phyloP scores from a whole-genome alignment of 2,329 filamentous ascomycete species.

The Amesomyces nigricolor region DNA sequence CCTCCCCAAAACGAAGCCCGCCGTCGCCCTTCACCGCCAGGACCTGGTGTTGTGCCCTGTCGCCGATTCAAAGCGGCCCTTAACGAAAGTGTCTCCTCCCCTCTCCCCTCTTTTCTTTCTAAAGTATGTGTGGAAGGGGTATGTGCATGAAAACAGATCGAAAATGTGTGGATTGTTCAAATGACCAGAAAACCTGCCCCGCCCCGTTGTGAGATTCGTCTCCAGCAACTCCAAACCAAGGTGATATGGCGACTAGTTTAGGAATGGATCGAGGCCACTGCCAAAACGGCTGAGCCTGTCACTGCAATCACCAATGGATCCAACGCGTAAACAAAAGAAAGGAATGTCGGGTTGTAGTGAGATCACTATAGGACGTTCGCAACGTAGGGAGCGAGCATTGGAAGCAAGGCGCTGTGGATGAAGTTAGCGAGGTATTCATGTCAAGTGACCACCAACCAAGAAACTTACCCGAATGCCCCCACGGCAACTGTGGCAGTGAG shows the following conservation, averaged over 20 bases:
- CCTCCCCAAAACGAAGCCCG: not conserved
- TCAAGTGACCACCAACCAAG: not conserved
- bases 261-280: not conserved
- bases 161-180: conserved; percentile 17
- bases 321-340: not conserved
- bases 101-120: conserved; percentile 2
- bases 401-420: conserved; percentile 24
- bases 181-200: conserved; percentile 15
- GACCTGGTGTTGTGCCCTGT: not conserved
- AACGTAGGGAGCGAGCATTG: conserved; percentile 24
- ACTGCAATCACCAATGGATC: not conserved
- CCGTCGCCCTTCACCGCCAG: not conserved
- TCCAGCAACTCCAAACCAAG: conserved; percentile 13
- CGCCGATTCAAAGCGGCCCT: not conserved
- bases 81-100: conserved; percentile 2
- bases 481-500: conserved; percentile 74
- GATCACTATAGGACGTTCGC: conserved; percentile 22
- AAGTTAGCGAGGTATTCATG: conserved; percentile 4
- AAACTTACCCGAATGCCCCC: conserved; percentile 67
- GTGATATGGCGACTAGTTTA: not conserved
- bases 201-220: conserved; percentile 5
- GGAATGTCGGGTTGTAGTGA: not conserved
- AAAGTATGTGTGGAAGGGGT: conserved; percentile 17
- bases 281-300: not conserved
- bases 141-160: conserved; percentile 16